Percentiles rank a stretch among this genome's conserved stretches.
Conservation (phyloP, 148 eudicot species). For the Camellia granthamiana region DNA sequence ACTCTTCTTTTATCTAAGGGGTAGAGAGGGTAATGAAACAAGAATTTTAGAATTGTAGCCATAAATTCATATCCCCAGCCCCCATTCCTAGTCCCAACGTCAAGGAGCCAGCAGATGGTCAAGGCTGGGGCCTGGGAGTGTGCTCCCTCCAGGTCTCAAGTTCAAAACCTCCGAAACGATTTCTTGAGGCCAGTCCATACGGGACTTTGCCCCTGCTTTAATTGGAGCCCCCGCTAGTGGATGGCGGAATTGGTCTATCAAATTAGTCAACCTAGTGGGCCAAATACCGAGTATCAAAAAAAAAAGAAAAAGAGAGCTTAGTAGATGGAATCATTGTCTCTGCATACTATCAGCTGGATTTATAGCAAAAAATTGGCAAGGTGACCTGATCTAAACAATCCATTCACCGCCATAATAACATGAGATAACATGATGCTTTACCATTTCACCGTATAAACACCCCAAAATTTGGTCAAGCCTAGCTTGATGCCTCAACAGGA, state of each 20-base stretch:
- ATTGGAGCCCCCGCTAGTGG: no score
- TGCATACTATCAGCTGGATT: background rate
- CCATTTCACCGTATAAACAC: slow-evolving; percentile 66
- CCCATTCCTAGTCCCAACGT: no score
- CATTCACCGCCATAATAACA: background rate
- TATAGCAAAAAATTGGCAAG: background rate
- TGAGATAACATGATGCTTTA: slow-evolving; percentile 24
- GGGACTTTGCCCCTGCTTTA: no score
- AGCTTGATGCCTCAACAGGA: slow-evolving; percentile 78
- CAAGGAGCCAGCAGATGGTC: no score
- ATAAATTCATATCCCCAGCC: no score
- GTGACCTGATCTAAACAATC: slow-evolving; percentile 1
- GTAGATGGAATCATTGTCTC: background rate
- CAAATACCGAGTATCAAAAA: no score
- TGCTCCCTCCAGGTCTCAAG: no score
- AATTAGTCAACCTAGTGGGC: no score
- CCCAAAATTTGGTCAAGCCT: slow-evolving; percentile 69
- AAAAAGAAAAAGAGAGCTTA: background rate
- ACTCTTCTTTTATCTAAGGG: background rate
- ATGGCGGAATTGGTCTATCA: no score
- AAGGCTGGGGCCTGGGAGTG: no score
- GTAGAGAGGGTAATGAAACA: background rate
- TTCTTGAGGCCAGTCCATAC: no score
- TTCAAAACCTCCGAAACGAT: no score
- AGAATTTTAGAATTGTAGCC: background rate